These are phyloP conservation scores for Ceratobasidium theobromae DNA, from an alignment of 1,284 basidiomycete genomes.

Conservation along the genomic window DNA sequence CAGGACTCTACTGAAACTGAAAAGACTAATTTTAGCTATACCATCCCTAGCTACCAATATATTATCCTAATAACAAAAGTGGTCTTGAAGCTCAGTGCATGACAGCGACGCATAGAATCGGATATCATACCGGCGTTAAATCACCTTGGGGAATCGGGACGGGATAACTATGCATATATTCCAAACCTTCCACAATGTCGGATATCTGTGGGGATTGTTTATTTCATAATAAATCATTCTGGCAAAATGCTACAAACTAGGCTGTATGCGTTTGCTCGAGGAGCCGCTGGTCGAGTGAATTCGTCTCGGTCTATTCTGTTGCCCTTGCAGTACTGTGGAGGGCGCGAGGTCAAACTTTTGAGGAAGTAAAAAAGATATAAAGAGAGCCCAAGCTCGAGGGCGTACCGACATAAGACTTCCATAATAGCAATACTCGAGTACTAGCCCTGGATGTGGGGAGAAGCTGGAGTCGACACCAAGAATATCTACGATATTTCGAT, in stretches of 20 bases:
- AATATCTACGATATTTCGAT: conserved; percentile 9
- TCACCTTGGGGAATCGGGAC: conserved; percentile 25
- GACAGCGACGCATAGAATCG: not conserved
- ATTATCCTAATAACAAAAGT: conserved; percentile 4
- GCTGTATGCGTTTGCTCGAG: conserved; percentile 19
- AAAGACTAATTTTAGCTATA: conserved; percentile 11
- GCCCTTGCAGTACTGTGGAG: not conserved
- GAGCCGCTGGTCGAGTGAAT: not conserved
- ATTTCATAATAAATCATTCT: not conserved
- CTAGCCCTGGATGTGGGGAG: not conserved
- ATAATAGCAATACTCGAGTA: no score
- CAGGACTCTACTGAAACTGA: conserved; percentile 17
- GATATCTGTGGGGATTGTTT: conserved; percentile 28
- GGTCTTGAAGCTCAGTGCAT: not conserved
- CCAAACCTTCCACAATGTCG: conserved; percentile 16
- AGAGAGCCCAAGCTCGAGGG: not conserved
- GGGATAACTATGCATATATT: conserved; percentile 12
- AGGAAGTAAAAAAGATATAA: not conserved
- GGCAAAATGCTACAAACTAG: not conserved
- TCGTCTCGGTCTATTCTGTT: not conserved
- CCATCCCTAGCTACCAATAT: not conserved
- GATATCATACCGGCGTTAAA: conserved; percentile 5
- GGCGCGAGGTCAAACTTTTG: not conserved
- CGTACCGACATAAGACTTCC: not conserved
- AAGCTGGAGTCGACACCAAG: not conserved